phyloP scores from a whole-genome alignment of 345 rosid species.

The Eucalyptus pumila region DNA sequence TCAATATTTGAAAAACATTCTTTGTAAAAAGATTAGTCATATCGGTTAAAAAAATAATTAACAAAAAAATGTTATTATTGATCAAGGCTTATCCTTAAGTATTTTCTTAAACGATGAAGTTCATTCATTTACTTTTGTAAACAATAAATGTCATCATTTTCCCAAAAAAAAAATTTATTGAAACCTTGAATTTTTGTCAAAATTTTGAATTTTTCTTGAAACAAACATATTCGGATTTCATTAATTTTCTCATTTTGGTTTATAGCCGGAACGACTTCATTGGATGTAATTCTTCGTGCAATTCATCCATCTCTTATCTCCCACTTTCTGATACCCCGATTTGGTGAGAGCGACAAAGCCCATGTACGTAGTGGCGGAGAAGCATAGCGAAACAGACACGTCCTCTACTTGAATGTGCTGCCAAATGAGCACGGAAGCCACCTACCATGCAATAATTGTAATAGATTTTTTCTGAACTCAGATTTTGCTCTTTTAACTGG shows the following conservation, averaged over 20 bases:
- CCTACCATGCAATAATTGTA: not conserved
- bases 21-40: not conserved
- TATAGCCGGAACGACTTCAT: not conserved
- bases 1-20: not conserved
- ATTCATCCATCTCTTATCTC: not conserved
- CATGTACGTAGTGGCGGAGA: not conserved
- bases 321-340: not conserved
- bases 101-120: not conserved
- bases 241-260: not conserved
- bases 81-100: not conserved
- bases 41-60: not conserved
- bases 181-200: not conserved
- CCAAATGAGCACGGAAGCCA: not conserved
- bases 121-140: not conserved
- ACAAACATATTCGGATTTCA: not conserved
- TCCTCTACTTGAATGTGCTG: not conserved
- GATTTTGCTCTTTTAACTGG: too few relatives aligned
- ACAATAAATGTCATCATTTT: not conserved
- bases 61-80: not conserved
- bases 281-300: not conserved
- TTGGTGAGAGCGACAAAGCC: not conserved
- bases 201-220: not conserved
- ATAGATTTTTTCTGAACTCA: not conserved
- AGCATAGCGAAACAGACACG: not conserved
- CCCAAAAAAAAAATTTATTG: too few relatives aligned